These are phyloP conservation scores for Yarrowia osloensis DNA, from an alignment of 805 yeast species.

Conservation along the genomic window DNA sequence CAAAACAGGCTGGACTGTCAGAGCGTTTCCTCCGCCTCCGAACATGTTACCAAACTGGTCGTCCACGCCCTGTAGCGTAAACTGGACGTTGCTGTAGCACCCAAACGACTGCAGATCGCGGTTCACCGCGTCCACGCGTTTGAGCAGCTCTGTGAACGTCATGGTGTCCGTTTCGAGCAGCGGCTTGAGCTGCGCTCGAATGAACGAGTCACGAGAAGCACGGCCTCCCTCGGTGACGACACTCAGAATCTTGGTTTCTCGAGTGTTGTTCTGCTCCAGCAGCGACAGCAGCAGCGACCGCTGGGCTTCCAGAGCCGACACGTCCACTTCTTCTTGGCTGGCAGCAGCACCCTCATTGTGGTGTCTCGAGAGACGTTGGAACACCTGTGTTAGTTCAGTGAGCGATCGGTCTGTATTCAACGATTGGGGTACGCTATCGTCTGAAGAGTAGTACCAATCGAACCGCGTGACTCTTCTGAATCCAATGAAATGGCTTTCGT, in stretches of 20 bases:
- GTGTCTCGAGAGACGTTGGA: constrained; percentile 13
- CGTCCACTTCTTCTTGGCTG: not conserved
- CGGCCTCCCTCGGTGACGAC: constrained; percentile 13
- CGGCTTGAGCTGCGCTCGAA: constrained; percentile 10
- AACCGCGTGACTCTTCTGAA: not conserved
- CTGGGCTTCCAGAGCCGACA: not conserved
- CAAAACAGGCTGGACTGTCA: constrained; percentile 1
- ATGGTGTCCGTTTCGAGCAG: constrained; percentile 8
- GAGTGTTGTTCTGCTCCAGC: constrained; percentile 15
- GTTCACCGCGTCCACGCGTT: not conserved
- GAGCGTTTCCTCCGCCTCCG: not conserved
- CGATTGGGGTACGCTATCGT: not conserved
- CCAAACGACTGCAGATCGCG: constrained; percentile 23
- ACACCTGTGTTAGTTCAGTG: constrained; percentile 12
- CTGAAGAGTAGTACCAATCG: not conserved
- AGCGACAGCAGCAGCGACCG: not conserved
- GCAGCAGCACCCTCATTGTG: constrained; percentile 12
- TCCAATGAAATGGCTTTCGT: not conserved
- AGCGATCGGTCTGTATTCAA: too few species aligned
- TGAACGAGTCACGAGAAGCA: constrained; percentile 13
- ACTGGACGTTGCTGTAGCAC: not conserved
- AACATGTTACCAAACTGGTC: not conserved
- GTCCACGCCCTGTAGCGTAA: not conserved
- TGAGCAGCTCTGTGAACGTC: constrained; percentile 6
- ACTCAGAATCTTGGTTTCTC: not conserved